Base-by-base conservation (phyloP, 768 basidiomycete genomes). In the Panellus pusillus region DNA sequence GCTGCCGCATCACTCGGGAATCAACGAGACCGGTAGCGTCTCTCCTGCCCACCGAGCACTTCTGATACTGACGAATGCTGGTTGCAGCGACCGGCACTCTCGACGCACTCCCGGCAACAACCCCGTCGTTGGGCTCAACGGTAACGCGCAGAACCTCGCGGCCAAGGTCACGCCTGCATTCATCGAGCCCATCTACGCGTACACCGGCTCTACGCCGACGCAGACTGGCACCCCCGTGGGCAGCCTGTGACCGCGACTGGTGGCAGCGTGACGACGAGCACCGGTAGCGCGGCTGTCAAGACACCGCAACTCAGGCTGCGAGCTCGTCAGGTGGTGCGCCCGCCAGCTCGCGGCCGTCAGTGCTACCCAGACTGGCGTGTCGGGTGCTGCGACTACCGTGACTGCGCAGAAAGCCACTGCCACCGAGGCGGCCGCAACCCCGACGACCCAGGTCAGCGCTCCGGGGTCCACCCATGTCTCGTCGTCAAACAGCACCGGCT, bases 101-200 rank as follows among this genome's bases (percentile, higher is more conserved):
- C 38, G 20, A 64, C 29, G 70, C 71, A 32, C 76, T 82, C 32
- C 80, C 80, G 2, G 80, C 32, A 80, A 81, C 67, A 81, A 81
- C 65, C 79, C 80, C 9, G 75, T 82, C 18, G 51, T 57, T 9
- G 31, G 32, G 1, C n/a, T 47, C n/a, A 46, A 46, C 47, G 48
- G 49, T 6, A 24, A 9, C 5, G 55, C 55, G 17, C 6, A 9
- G 19, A 57, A 50, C 48, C 51, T 54, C 31, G 47, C 17, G 17
- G 52, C 54, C 4, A 7, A 63, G n/a, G 67, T 61, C n/a, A 65
- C 63, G 2, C 80, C 80, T 36, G 56, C 68, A 6, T 57, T 77
- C 8, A 65, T 82, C 46, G 56, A 67, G 6, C 79, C 80, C 28
- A 68, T 80, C 29, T 79, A 68, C 52, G 78, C 68, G 8, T 82